Base-by-base conservation (phyloP, 2,329 filamentous ascomycete genomes). In the Penicillium sp. region DNA sequence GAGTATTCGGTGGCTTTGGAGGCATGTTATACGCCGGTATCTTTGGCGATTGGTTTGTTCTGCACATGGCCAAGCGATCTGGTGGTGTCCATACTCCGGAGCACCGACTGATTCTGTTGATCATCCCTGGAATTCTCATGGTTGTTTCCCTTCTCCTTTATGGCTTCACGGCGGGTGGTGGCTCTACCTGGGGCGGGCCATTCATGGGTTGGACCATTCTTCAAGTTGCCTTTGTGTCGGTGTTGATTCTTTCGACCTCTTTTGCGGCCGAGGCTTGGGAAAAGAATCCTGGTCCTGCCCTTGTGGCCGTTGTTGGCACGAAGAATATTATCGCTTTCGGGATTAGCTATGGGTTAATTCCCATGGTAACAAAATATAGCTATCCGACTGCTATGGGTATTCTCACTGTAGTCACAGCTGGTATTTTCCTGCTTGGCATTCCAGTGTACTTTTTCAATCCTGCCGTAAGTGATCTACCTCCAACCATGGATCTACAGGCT, bases 261-360 rank as follows among this genome's bases (percentile, higher is more conserved):
- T 74, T 75, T 49, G 72, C 73, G 1, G 63, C 73, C 1, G 72
- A 75, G 53, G 68, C 67, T 1, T 68, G 68, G 61, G 67, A 71
- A n/a, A 69, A 71, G 54, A 69, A 73, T 62, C 70, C 72, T 2
- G 66, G 66, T 4, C 67, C 66, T 5, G 68, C 67, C 1, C 59
- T 70, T 37, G 67, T 67, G n/a, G 61, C 67, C 3, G 67, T 72
- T 6, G 69, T 71, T 45, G 69, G 69, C 3, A 62, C 67, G 7
- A 72, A 70, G 54, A 68, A 70, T 19, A 55, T 71, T 8, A 61
- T 68, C 7, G 58, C 68, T 3, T 71, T 70, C 54, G 68, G 62
- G 1, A 53, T 70, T 35, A 69, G 64, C 33, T 71, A 72, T 59
- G 69, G 67, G 0, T 53, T 72, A 35, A 67, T 48, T 6, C 68